Evolutionary conservation across 768 basidiomycete genomes (phyloP).

Genomic region (Suillus paluster): DNA sequence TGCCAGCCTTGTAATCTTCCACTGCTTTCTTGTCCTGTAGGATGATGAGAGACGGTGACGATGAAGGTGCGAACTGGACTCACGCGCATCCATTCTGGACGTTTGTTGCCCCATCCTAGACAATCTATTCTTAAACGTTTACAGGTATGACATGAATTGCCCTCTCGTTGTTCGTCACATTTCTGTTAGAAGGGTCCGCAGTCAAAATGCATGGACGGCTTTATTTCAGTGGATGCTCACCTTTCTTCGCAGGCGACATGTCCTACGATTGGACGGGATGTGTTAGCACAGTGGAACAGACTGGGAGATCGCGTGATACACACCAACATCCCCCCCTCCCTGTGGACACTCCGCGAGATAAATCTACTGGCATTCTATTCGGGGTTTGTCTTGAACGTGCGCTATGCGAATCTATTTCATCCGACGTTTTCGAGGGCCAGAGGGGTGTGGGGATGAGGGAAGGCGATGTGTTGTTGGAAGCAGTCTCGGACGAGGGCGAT

Average conservation of each 20-base stretch:
- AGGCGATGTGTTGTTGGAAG: conserved; percentile 50
- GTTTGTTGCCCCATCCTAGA: conserved; percentile 82
- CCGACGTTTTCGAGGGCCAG: conserved; percentile 39
- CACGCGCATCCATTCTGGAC: conserved; percentile 92
- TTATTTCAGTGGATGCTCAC: conserved; percentile 43
- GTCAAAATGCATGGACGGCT: neutral
- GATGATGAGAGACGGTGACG: conserved; percentile 21
- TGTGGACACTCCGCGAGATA: conserved; percentile 55
- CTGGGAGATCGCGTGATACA: conserved; percentile 34
- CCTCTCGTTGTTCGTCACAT: conserved; percentile 86
- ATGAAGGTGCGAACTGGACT: conserved; percentile 27
- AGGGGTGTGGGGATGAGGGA: conserved; percentile 42
- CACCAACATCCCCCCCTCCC: conserved; percentile 84
- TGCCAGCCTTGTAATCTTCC: conserved; percentile 81
- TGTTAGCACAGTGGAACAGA: conserved; percentile 7
- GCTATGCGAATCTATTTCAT: conserved; percentile 34
- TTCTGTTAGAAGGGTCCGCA: conserved; percentile 52
- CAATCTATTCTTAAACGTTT: conserved; percentile 80
- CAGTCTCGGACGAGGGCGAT: conserved; percentile 51
- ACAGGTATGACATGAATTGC: conserved; percentile 82
- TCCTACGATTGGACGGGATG: conserved; percentile 50
- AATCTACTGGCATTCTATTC: conserved; percentile 50
- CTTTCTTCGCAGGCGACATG: conserved; percentile 82
- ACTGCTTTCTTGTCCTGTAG: conserved; percentile 80
- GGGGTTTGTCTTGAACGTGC: conserved; percentile 45